A percentile compares a stretch with the other conserved stretches of the same genome.
These are phyloP conservation scores for Lumnitzera littorea DNA, from an alignment of 345 rosid species.

Conservation along the genomic window DNA sequence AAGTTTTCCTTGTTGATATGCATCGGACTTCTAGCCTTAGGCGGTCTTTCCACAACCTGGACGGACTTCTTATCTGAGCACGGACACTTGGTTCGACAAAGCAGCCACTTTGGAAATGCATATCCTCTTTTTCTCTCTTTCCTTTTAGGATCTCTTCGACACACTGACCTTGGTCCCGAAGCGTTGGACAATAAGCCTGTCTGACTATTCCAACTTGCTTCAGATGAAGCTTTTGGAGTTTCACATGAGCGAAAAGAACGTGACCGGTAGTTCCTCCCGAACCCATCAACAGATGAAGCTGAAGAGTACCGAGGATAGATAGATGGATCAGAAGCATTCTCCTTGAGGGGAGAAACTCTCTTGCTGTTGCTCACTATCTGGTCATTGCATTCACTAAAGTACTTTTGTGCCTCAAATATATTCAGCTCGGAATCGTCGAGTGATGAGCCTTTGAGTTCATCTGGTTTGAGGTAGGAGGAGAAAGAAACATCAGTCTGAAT, in stretches of 20 bases:
- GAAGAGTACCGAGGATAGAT: constrained; percentile 43
- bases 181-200: constrained; percentile 39
- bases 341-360: constrained; percentile 26
- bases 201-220: constrained; percentile 93
- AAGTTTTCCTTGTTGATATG: too few species aligned
- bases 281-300: constrained; percentile 47
- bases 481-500: constrained; percentile 6
- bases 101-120: constrained; percentile 11
- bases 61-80: constrained; percentile 32
- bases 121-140: constrained; percentile 13
- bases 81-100: constrained; percentile 62
- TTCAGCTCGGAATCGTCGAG: constrained; percentile 53
- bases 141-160: too few species aligned
- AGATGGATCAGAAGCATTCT: constrained; percentile 11
- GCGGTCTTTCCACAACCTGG: not conserved
- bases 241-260: constrained; percentile 33
- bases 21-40: not conserved
- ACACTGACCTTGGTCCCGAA: too few species aligned
- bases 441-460: not conserved
- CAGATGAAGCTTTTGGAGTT: constrained; percentile 68
- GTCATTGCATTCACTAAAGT: constrained; percentile 45
- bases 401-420: constrained; percentile 64
- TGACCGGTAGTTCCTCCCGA: constrained; percentile 27
- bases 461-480: constrained; percentile 6
- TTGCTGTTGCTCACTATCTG: constrained; percentile 9